Base-by-base conservation (phyloP, 139 green algal genomes). In the Coelastrella sp. region DNA sequence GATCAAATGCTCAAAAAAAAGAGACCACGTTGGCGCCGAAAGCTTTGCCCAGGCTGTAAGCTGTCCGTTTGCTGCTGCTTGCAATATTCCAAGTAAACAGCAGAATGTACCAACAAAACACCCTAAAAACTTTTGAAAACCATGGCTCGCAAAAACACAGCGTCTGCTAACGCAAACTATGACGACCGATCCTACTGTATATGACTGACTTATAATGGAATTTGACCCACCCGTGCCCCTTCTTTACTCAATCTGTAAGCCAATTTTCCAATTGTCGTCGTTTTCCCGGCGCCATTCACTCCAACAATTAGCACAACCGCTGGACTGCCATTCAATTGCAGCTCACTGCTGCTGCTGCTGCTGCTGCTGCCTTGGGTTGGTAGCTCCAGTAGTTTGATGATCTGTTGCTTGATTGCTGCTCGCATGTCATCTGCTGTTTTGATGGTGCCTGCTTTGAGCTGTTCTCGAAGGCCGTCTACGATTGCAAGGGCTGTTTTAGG, bases 231-330 rank as follows among this genome's bases (percentile, higher is more conserved):
- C 92, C 92, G 94, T 8, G 89, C 94, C 14, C 95, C 96, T 75
- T 96, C 93, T 4, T 90, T 81, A n/a, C 68, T 75, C 59, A 98
- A 95, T 80, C 95, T 95, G 90, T 96, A 85, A 5, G 97, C 95
- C 66, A 99, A 92, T 94, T 99, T 99, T 81, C 97, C 98, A 61
- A 99, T 97, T 17, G 97, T 99, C 54, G 98, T 99, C 4, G 98
- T 99, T 92, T 99, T 99, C 68, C 98, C 98, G 7, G 96, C 97
- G 56, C 98, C 98, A 90, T 99, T 99, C 56, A 99, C 98, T 11
- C 98, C 98, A n/a, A 99, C 96, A 47, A 99, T 94, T 60, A 99
- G 90, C 17, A 98, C 68, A 7, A 98, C 96, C 0, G 93, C 93
- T 6, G 96, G 96, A 54, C 89, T 85, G 54, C 82, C 89, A 8